Evolutionary conservation across 768 basidiomycete species (phyloP), one percentile per base, ranked within the genome.

Genomic region (Xerocomellus chrysenteron): DNA sequence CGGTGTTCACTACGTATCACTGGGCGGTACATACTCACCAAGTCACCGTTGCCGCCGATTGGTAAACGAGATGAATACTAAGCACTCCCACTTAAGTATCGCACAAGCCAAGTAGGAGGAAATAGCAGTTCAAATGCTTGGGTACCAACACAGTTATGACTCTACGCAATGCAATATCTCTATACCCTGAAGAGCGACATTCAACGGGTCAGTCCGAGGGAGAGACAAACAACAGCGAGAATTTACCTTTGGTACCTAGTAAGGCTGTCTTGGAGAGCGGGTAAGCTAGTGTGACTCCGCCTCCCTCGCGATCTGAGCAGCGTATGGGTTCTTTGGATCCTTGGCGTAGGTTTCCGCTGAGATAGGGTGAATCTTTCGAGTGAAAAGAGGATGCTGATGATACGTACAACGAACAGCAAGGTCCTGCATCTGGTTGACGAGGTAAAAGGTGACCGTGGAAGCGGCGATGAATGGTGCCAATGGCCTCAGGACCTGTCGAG

Each of bases 301-400:
- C 69, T 88, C 81, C 69, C 82, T 84, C 52, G 91, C 88, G 54
- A 92, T 83, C 67, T 87, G 81, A 24, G 84, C 84, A 11, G 86
- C 87, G 73, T 91, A 90, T 37, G 90, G 91, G 80, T 93, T 93
- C 68, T 84, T 84, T 35, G 90, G 83, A 70, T 92, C 88, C 64
- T 84, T 86, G 62, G 83, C 82, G 70, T 81, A 91, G 66, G 78
- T 72, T 59, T 81, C 80, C 56, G 88, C 90, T 90, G 57, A 26
- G 55, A 40, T 49, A 39, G 41, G 33, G 21, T 63, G 32, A 68
- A 8, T 21, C 21, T 21, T 21, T 13, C 8, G 8, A 1, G 32
- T 46, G 43, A 5, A 19, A 48, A 51, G 13, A 26, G 5, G 12
- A 37, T 13, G 47, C 13, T 2, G 33, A 30, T 37, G 47, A 40